phyloP scores from a whole-genome alignment of 2,329 filamentous ascomycete genomes.

The Sclerotinia glacialis region DNA sequence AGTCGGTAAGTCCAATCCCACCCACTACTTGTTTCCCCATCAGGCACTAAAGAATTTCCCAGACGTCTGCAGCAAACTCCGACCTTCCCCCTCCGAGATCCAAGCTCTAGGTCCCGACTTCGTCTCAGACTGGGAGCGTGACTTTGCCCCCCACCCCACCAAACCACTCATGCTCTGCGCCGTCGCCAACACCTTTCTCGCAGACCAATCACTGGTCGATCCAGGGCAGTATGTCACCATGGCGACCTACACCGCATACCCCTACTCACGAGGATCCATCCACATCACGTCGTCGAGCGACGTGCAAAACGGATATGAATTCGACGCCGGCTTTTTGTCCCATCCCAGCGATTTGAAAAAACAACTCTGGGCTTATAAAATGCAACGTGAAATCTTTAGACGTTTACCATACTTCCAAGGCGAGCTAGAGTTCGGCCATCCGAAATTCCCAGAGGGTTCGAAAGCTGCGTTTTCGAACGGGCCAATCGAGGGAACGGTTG shows the following conservation, averaged over 20 bases:
- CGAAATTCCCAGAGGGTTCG: slow-evolving; percentile 45
- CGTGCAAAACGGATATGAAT: slow-evolving; percentile 49
- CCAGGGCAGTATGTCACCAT: slow-evolving; percentile 52
- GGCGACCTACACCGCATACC: slow-evolving; percentile 56
- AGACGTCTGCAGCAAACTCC: slow-evolving; percentile 55
- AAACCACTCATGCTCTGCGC: slow-evolving; percentile 50
- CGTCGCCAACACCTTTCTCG: slow-evolving; percentile 47
- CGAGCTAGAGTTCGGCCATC: slow-evolving; percentile 45
- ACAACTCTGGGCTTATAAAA: slow-evolving; percentile 63
- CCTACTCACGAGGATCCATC: slow-evolving; percentile 58
- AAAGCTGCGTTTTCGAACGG: slow-evolving; percentile 40
- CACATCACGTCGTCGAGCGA: slow-evolving; percentile 52
- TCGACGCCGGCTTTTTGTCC: slow-evolving; percentile 56
- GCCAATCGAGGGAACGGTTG: slow-evolving; percentile 30
- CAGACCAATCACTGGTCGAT: slow-evolving; percentile 43
- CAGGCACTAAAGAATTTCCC: neutral
- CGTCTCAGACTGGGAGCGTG: slow-evolving; percentile 52
- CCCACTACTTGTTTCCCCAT: neutral
- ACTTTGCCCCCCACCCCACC: slow-evolving; percentile 45
- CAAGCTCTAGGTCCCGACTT: slow-evolving; percentile 51
- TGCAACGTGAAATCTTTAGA: slow-evolving; percentile 58
- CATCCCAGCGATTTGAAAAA: slow-evolving; percentile 57
- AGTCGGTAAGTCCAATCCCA: slow-evolving; percentile 37
- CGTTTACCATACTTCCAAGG: slow-evolving; percentile 53
- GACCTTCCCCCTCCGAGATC: slow-evolving; percentile 55